Percentiles rank a stretch among this genome's conserved stretches.
Conservation (phyloP, 768 basidiomycete genomes). For the Mrakia gelida region DNA sequence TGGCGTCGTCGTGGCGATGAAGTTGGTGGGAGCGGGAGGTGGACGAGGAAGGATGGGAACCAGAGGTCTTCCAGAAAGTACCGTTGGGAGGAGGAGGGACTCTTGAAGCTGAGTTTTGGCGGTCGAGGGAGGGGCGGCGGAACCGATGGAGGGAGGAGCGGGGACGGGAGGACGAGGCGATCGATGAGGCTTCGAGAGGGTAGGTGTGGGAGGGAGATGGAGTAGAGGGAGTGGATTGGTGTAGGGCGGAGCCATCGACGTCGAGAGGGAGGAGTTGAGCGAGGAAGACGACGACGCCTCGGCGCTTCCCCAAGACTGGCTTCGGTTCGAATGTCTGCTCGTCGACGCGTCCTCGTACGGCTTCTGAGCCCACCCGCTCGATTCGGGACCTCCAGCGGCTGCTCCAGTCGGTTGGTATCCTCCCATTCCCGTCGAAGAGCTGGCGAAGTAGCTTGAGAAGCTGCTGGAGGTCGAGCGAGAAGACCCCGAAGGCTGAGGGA, state of each 20-base stretch:
- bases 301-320: too few species aligned
- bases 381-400: neutral
- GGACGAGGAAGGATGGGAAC: neutral
- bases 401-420: neutral
- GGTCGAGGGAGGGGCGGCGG: neutral
- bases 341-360: too few species aligned
- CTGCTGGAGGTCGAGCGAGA: neutral
- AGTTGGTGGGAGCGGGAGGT: neutral
- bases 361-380: neutral
- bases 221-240: neutral
- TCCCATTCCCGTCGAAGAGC: neutral
- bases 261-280: neutral
- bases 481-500: neutral
- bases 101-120: neutral
- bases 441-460: neutral
- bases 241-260: neutral
- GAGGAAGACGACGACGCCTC: neutral
- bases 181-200: neutral
- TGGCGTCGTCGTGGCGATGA: neutral
- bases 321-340: too few species aligned
- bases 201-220: slow-evolving; percentile 1
- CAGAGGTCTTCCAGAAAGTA: neutral
- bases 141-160: neutral
- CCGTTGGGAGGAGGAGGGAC: neutral
- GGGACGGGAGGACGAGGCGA: neutral